Percentiles rank a stretch among this genome's conserved stretches.
Evolutionary conservation across 805 yeast genomes (phyloP).

Genomic region (Ogataea minuta): DNA sequence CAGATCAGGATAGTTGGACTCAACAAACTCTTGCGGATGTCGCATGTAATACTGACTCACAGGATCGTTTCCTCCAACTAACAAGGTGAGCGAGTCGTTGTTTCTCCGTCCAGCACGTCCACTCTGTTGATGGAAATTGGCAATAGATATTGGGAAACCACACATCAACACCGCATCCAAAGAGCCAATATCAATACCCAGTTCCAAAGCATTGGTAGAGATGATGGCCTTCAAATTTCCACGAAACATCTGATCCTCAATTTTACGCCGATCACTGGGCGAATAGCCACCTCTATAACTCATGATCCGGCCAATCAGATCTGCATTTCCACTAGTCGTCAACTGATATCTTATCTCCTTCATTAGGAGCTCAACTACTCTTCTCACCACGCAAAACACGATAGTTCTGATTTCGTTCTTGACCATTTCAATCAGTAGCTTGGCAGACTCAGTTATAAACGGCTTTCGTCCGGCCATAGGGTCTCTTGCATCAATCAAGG

Average conservation of each 20-base stretch:
- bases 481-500: constrained; percentile 59
- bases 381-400: constrained; percentile 85
- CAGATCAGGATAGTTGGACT: constrained; percentile 54
- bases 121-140: constrained; percentile 91
- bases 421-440: constrained; percentile 64
- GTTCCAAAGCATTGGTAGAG: constrained; percentile 92
- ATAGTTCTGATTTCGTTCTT: constrained; percentile 70
- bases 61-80: constrained; percentile 80
- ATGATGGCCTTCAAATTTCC: constrained; percentile 84
- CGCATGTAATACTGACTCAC: constrained; percentile 81
- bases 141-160: constrained; percentile 86
- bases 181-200: constrained; percentile 93
- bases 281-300: constrained; percentile 95
- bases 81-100: constrained; percentile 79
- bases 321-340: constrained; percentile 42
- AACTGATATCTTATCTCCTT: constrained; percentile 69
- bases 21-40: constrained; percentile 59
- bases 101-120: constrained; percentile 95
- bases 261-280: constrained; percentile 77
- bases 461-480: constrained; percentile 60
- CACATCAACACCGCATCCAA: constrained; percentile 89
- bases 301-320: constrained; percentile 67
- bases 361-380: constrained; percentile 84
- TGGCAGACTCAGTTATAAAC: constrained; percentile 74
- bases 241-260: constrained; percentile 86